A percentile compares a stretch with the other conserved stretches of the same genome.
These are phyloP conservation scores for Pogostemon cablin DNA, from an alignment of 257 asterid genomes.

Conservation along the genomic window DNA sequence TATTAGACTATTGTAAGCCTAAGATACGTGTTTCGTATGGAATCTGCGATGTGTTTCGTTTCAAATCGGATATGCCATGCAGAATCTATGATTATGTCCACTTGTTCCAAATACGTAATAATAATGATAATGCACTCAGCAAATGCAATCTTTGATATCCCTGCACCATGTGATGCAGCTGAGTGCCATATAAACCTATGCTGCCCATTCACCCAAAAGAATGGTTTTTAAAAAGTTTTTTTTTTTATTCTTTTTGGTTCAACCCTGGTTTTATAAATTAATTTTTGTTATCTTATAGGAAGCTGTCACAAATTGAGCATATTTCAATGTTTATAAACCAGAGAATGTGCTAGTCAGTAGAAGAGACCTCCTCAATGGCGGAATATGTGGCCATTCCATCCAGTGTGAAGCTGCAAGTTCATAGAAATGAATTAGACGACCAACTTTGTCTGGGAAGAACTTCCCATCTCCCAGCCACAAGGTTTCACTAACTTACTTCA, in stretches of 20 bases:
- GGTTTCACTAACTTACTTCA: slow-evolving; percentile 42
- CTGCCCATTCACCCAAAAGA: too few relatives aligned
- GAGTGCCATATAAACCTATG: too few relatives aligned
- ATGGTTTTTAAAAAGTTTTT: too few relatives aligned
- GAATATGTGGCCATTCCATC: slow-evolving; percentile 54
- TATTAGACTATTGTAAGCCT: too few relatives aligned
- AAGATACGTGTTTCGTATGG: too few relatives aligned
- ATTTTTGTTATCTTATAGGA: slow-evolving; percentile 35
- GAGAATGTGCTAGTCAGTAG: slow-evolving; percentile 45
- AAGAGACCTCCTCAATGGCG: slow-evolving; percentile 49
- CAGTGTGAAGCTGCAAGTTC: slow-evolving; percentile 51
- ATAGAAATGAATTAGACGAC: slow-evolving; percentile 38
- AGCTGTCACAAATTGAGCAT: slow-evolving; percentile 29
- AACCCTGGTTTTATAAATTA: not conserved
- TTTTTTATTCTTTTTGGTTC: not conserved
- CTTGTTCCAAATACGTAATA: too few relatives aligned
- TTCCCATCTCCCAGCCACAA: slow-evolving; percentile 38
- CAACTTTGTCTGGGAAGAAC: slow-evolving; percentile 39
- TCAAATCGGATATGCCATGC: too few relatives aligned
- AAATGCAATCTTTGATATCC: too few relatives aligned
- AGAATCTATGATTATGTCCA: too few relatives aligned
- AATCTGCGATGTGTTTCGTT: too few relatives aligned
- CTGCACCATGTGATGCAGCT: too few relatives aligned
- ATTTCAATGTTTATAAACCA: slow-evolving; percentile 34
- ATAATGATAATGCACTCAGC: too few relatives aligned